phyloP scores from a whole-genome alignment of 345 rosid species.

The Kandelia obovata region DNA sequence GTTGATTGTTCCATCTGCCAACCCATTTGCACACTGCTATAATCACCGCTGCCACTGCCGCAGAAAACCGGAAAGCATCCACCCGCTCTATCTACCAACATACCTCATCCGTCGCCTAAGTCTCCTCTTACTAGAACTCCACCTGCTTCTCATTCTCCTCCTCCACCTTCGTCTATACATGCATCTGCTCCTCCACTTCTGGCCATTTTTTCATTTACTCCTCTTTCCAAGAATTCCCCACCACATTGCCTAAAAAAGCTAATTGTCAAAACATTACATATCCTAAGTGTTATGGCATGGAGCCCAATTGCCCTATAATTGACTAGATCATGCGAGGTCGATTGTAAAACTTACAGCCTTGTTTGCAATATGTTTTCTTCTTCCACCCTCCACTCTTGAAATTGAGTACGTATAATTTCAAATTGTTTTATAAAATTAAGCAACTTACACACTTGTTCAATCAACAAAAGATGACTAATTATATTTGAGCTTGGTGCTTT shows the following conservation, averaged over 20 bases:
- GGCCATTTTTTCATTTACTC: slow-evolving; percentile 5
- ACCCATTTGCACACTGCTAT: not conserved
- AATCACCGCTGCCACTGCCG: too few species aligned
- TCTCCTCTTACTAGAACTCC: slow-evolving; percentile 3
- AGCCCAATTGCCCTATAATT: slow-evolving; percentile 42
- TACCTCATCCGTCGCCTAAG: not conserved
- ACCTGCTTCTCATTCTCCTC: not conserved
- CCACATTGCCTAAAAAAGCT: slow-evolving; percentile 17
- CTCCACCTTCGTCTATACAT: not conserved
- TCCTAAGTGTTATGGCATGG: slow-evolving; percentile 40
- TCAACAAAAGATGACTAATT: not conserved
- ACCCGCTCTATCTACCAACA: not conserved
- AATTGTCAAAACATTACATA: slow-evolving; percentile 37
- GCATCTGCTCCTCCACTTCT: not conserved
- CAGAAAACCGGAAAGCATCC: too few species aligned
- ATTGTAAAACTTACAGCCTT: slow-evolving; percentile 60
- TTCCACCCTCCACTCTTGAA: too few species aligned
- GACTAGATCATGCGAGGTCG: slow-evolving; percentile 53
- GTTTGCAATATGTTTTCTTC: slow-evolving; percentile 42
- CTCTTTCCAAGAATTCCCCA: slow-evolving; percentile 29
- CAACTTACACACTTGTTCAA: not conserved
- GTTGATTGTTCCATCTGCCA: not conserved
- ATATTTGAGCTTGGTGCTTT: too few species aligned
- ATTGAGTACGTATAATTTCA: too few species aligned
- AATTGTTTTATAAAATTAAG: too few species aligned